These are phyloP conservation scores for Maudiozyma humilis DNA, from an alignment of 1,139 yeast genomes.

Conservation along the genomic window DNA sequence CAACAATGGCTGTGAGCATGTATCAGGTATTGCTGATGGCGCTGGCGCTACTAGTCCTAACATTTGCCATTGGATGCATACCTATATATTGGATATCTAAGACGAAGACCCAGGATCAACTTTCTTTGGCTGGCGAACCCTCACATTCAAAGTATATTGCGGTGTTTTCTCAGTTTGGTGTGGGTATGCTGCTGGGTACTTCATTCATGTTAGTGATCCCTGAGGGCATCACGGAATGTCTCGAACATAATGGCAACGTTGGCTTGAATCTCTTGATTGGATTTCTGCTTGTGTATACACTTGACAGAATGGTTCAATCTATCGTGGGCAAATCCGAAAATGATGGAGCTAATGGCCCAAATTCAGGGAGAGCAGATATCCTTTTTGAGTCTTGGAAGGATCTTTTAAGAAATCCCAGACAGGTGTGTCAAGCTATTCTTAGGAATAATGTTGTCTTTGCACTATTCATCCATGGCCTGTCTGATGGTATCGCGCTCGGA, in stretches of 20 bases:
- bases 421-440: conserved; percentile 17
- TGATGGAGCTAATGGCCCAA: neutral
- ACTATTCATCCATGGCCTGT: conserved; percentile 47
- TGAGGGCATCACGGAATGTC: conserved; percentile 45
- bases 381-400: conserved; percentile 14
- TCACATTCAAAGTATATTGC: conserved; percentile 17
- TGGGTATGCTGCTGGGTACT: conserved; percentile 52
- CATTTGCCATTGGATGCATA: conserved; percentile 1
- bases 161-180: conserved; percentile 40
- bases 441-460: conserved; percentile 46
- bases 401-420: conserved; percentile 17
- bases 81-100: neutral
- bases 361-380: neutral
- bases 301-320: conserved; percentile 23
- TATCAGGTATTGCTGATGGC: conserved; percentile 3
- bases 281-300: conserved; percentile 25
- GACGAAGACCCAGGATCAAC: neutral
- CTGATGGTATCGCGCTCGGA: conserved; percentile 61
- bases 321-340: conserved; percentile 6
- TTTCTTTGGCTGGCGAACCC: conserved; percentile 11
- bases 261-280: conserved; percentile 29
- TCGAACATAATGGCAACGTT: conserved; percentile 29
- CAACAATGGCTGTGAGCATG: neutral
- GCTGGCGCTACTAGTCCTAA: neutral
- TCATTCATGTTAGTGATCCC: conserved; percentile 50